A percentile compares a stretch with the other conserved stretches of the same genome.
phyloP scores from a whole-genome alignment of 768 basidiomycete species.

The Pseudohyphozyma bogoriensis region DNA sequence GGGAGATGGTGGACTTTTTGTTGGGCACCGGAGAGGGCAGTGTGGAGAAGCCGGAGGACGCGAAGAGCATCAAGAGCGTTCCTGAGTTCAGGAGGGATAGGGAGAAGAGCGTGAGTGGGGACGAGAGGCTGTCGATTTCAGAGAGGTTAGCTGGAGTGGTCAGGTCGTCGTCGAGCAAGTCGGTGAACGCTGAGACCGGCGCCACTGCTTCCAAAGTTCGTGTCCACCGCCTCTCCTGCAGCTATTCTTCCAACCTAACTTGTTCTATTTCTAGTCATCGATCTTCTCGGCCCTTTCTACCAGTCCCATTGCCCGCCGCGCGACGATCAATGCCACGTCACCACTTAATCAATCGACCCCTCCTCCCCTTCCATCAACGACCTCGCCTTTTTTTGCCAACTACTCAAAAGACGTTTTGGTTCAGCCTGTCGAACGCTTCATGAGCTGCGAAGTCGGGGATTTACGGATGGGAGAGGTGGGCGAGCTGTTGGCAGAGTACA shows the following conservation, averaged over 20 bases:
- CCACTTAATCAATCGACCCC: slow-evolving; percentile 34
- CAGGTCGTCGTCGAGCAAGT: slow-evolving; percentile 22
- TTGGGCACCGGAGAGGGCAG: background rate
- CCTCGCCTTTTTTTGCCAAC: slow-evolving; percentile 33
- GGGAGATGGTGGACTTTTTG: slow-evolving; percentile 32
- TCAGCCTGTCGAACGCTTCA: slow-evolving; percentile 59
- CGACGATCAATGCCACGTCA: slow-evolving; percentile 5
- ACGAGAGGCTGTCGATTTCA: slow-evolving; percentile 58
- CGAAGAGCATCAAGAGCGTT: slow-evolving; percentile 70
- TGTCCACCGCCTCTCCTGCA: too few species aligned
- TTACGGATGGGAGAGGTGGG: slow-evolving; percentile 69
- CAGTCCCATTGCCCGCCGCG: background rate
- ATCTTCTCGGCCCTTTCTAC: slow-evolving; percentile 7
- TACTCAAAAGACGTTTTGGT: too few species aligned
- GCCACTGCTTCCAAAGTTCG: slow-evolving; percentile 11
- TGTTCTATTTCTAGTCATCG: background rate
- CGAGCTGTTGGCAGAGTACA: slow-evolving; percentile 62
- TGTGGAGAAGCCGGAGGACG: slow-evolving; percentile 43
- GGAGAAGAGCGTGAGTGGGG: slow-evolving; percentile 23
- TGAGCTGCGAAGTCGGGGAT: slow-evolving; percentile 65
- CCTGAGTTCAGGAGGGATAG: slow-evolving; percentile 8
- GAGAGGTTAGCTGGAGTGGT: slow-evolving; percentile 53
- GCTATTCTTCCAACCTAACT: background rate
- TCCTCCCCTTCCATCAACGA: slow-evolving; percentile 42
- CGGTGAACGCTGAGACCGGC: slow-evolving; percentile 3